phyloP scores from a whole-genome alignment of 306 rosid species.

The Glycine tomentella region DNA sequence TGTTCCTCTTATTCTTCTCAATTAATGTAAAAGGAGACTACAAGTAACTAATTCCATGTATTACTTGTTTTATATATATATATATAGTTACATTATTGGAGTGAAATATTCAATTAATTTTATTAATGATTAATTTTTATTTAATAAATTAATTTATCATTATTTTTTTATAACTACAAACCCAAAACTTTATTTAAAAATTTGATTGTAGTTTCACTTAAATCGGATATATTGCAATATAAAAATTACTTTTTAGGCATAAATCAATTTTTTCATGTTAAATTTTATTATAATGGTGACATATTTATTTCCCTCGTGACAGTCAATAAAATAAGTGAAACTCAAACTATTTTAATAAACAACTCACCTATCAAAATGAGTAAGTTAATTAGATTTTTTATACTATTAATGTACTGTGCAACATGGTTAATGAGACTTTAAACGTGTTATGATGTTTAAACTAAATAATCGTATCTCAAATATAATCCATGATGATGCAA shows the following conservation, averaged over 20 bases:
- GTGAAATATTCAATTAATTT: too few species aligned
- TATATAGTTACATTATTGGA: too few species aligned
- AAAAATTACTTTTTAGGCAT: neutral
- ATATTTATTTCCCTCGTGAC: neutral
- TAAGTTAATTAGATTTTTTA: conserved; percentile 8
- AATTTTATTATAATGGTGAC: neutral
- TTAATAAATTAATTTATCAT: too few species aligned
- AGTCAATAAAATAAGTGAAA: neutral
- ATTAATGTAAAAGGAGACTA: conserved; percentile 20
- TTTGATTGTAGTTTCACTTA: too few species aligned
- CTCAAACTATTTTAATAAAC: neutral
- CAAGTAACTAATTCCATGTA: conserved; percentile 17
- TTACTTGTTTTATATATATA: too few species aligned
- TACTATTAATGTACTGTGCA: conserved; percentile 33
- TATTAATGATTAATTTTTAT: too few species aligned
- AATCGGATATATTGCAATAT: too few species aligned
- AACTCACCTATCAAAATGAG: conserved; percentile 27
- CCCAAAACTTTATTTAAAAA: too few species aligned
- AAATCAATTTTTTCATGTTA: neutral
- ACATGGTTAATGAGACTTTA: conserved; percentile 38
- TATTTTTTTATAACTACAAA: too few species aligned
- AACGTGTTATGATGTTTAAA: conserved; percentile 33
- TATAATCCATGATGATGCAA: conserved; percentile 41
- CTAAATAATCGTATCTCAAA: conserved; percentile 31
- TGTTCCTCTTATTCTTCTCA: conserved; percentile 41